Percentiles rank a stretch among this genome's conserved stretches.
These are phyloP conservation scores for Xylaria acuta DNA, from an alignment of 495 filamentous ascomycete species.

Conservation along the genomic window DNA sequence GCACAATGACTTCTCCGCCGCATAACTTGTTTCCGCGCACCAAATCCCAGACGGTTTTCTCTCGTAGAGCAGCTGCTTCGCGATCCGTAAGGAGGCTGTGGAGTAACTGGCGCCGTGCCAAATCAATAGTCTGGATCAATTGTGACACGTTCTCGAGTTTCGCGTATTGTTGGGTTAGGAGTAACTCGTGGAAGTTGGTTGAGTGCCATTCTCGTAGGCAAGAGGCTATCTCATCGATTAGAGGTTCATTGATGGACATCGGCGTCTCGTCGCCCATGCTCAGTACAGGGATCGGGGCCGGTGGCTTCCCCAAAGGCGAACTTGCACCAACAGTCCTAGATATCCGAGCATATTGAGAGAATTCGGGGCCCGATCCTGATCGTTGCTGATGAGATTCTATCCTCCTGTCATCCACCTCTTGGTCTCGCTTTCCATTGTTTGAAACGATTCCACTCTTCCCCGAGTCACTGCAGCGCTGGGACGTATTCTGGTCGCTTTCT, in stretches of 20 bases:
- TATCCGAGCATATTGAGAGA: not conserved
- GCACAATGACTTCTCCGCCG: slow-evolving; percentile 88
- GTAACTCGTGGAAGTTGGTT: slow-evolving; percentile 91
- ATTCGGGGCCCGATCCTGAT: not conserved
- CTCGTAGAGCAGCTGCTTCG: slow-evolving; percentile 76
- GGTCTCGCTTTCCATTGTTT: slow-evolving; percentile 42
- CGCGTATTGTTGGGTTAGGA: slow-evolving; percentile 80
- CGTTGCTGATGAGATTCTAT: not conserved
- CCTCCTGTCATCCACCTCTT: slow-evolving; percentile 19
- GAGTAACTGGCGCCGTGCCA: slow-evolving; percentile 84
- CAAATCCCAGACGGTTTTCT: slow-evolving; percentile 92
- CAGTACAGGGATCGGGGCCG: slow-evolving; percentile 94
- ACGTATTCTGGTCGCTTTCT: slow-evolving; percentile 36
- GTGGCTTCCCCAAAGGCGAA: slow-evolving; percentile 67
- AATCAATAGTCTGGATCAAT: slow-evolving; percentile 79
- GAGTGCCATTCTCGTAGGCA: slow-evolving; percentile 98
- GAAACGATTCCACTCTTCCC: slow-evolving; percentile 53
- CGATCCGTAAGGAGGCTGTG: slow-evolving; percentile 89
- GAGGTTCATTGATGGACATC: slow-evolving; percentile 82
- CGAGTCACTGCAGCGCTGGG: slow-evolving; percentile 48
- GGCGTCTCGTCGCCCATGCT: slow-evolving; percentile 97
- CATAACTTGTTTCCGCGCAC: slow-evolving; percentile 93
- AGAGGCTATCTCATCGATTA: slow-evolving; percentile 97
- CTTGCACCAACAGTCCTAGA: slow-evolving; percentile 12
- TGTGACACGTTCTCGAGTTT: slow-evolving; percentile 80